Conservation (phyloP, 352 stramenopile genomes). For the Phytophthora aleatoria region DNA sequence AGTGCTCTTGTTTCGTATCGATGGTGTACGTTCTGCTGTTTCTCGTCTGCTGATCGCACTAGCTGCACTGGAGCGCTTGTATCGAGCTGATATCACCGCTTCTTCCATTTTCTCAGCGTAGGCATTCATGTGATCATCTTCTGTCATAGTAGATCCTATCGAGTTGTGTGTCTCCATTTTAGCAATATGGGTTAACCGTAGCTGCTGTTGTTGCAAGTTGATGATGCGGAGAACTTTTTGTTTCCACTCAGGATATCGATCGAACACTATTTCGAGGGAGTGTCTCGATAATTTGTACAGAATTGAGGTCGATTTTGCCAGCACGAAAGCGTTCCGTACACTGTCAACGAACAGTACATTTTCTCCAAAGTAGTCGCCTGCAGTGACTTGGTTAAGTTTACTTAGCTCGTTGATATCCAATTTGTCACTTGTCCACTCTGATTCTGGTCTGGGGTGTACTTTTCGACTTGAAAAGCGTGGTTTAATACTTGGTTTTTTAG, state of each 20-base stretch:
- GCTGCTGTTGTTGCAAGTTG: slow-evolving; percentile 58
- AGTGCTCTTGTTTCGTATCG: not conserved
- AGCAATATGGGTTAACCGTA: slow-evolving; percentile 49
- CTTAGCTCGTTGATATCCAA: slow-evolving; percentile 34
- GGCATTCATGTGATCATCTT: slow-evolving; percentile 41
- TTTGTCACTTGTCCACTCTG: slow-evolving; percentile 21
- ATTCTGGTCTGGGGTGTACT: slow-evolving; percentile 26
- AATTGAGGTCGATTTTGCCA: slow-evolving; percentile 68
- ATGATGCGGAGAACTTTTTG: slow-evolving; percentile 68
- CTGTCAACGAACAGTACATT: slow-evolving; percentile 73
- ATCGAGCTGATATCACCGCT: slow-evolving; percentile 38
- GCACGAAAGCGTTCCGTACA: slow-evolving; percentile 56
- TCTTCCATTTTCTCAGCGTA: slow-evolving; percentile 45
- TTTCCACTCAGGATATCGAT: slow-evolving; percentile 75
- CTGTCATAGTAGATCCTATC: slow-evolving; percentile 34
- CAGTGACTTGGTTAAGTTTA: slow-evolving; percentile 53
- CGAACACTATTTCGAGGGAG: slow-evolving; percentile 73
- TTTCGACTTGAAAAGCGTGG: slow-evolving; percentile 24
- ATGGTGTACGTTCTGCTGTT: slow-evolving; percentile 2
- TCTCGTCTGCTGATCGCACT: slow-evolving; percentile 29
- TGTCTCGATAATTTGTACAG: slow-evolving; percentile 71
- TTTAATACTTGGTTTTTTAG: slow-evolving; percentile 26
- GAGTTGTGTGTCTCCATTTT: slow-evolving; percentile 50
- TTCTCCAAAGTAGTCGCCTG: slow-evolving; percentile 71
- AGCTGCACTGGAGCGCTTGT: slow-evolving; percentile 36